These are phyloP conservation scores for Phytophthora pseudosyringae DNA, from an alignment of 352 stramenopile species.

Conservation along the genomic window DNA sequence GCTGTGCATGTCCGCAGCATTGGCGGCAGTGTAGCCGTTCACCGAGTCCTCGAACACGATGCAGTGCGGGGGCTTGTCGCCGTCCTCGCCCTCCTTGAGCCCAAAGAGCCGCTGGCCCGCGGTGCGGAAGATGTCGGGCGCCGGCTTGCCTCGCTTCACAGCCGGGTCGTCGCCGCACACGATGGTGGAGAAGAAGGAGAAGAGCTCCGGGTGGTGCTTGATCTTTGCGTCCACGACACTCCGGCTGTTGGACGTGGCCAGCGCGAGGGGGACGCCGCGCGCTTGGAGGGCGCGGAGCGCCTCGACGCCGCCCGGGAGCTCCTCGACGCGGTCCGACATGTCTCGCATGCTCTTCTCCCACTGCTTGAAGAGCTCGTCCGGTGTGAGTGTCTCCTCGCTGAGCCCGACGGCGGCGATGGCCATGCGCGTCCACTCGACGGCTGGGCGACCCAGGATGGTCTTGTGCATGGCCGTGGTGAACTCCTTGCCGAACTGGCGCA, in stretches of 20 bases:
- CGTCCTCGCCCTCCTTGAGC: constrained; percentile 38
- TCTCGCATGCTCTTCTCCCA: constrained; percentile 67
- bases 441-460: constrained; percentile 71
- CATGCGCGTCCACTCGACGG: constrained; percentile 75
- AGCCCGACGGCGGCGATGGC: constrained; percentile 51
- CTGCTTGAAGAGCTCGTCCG: constrained; percentile 62
- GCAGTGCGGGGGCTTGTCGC: constrained; percentile 45
- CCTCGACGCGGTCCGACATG: constrained; percentile 59
- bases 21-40: constrained; percentile 66
- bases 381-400: constrained; percentile 49
- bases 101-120: constrained; percentile 64
- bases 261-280: constrained; percentile 61
- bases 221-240: constrained; percentile 74
- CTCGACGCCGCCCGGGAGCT: constrained; percentile 62
- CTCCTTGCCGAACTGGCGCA: constrained; percentile 59
- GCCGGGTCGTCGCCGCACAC: constrained; percentile 80
- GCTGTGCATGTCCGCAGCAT: constrained; percentile 70
- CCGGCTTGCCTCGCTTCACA: constrained; percentile 74
- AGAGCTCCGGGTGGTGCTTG: constrained; percentile 70
- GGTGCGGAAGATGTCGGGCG: constrained; percentile 82
- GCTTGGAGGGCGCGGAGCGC: constrained; percentile 54
- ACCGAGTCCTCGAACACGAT: constrained; percentile 85
- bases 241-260: constrained; percentile 76
- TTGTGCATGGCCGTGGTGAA: constrained; percentile 77
- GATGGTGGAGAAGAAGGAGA: constrained; percentile 76